Conservation (phyloP, 2,329 filamentous ascomycete genomes). For the Botrytis pseudocinerea region DNA sequence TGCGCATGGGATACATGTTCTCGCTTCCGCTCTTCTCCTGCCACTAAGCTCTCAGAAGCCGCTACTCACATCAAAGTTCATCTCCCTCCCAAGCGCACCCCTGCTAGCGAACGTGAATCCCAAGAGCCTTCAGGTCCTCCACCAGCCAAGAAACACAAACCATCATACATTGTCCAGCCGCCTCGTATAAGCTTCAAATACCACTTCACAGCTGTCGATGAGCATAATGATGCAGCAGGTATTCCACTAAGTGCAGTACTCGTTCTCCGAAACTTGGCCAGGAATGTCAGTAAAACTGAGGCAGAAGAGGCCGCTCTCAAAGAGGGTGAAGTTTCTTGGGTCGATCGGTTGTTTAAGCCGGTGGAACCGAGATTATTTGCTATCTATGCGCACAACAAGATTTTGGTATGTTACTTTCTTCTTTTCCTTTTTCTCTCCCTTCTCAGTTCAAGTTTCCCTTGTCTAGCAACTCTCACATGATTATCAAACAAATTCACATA, state of each 20-base stretch:
- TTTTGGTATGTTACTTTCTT: slow-evolving; percentile 49
- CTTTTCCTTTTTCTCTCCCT: not conserved
- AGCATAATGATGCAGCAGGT: slow-evolving; percentile 65
- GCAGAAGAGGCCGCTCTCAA: slow-evolving; percentile 56
- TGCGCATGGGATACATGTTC: slow-evolving; percentile 70
- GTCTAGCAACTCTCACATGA: slow-evolving; percentile 53
- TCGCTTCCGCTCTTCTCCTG: slow-evolving; percentile 51
- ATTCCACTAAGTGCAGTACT: slow-evolving; percentile 77
- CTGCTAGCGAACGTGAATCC: slow-evolving; percentile 20
- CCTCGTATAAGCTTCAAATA: slow-evolving; percentile 56
- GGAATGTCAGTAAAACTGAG: slow-evolving; percentile 63
- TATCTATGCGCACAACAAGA: slow-evolving; percentile 68
- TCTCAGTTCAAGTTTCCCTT: slow-evolving; percentile 28
- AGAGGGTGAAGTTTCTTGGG: slow-evolving; percentile 60
- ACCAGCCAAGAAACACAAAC: slow-evolving; percentile 35
- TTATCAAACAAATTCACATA: slow-evolving; percentile 79
- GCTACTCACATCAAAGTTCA: slow-evolving; percentile 42
- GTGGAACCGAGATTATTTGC: slow-evolving; percentile 65
- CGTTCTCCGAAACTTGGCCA: slow-evolving; percentile 76
- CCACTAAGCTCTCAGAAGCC: slow-evolving; percentile 36
- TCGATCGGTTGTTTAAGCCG: slow-evolving; percentile 66
- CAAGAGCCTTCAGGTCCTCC: slow-evolving; percentile 28
- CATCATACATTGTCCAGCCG: slow-evolving; percentile 43
- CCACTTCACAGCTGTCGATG: slow-evolving; percentile 58
- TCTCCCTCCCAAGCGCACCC: slow-evolving; percentile 26